Evolutionary conservation across 2,329 filamentous ascomycete species (phyloP).

Genomic region (Calonectria henricotiae): DNA sequence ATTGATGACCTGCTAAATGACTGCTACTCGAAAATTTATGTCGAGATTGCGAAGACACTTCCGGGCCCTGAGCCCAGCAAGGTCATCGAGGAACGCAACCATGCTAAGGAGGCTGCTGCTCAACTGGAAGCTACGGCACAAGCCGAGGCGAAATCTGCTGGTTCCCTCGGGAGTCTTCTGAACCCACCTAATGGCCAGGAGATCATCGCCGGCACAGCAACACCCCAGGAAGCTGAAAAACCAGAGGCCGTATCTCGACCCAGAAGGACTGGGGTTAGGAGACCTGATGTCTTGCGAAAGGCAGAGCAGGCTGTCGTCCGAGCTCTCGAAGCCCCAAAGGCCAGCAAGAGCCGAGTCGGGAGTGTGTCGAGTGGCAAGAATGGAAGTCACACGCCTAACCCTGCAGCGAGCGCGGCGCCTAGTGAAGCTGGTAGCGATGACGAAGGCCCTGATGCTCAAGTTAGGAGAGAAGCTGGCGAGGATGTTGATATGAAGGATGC

Average conservation of each 20-base stretch:
- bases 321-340: conserved; percentile 67
- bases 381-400: conserved; percentile 60
- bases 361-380: conserved; percentile 69
- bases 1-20: conserved; percentile 97
- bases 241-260: conserved; percentile 60
- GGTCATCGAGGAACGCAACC: conserved; percentile 65
- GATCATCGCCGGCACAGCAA: conserved; percentile 55
- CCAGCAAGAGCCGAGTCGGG: conserved; percentile 66
- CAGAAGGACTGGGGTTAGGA: conserved; percentile 65
- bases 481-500: conserved; percentile 64
- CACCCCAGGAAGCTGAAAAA: conserved; percentile 61
- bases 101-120: conserved; percentile 62
- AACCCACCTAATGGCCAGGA: conserved; percentile 63
- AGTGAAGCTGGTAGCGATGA: conserved; percentile 62
- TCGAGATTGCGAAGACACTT: conserved; percentile 75
- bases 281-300: conserved; percentile 74
- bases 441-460: conserved; percentile 61
- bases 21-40: conserved; percentile 85
- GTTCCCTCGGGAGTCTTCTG: conserved; percentile 62
- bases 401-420: conserved; percentile 55
- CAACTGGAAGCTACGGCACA: conserved; percentile 55
- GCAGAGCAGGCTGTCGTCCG: conserved; percentile 73
- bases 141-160: conserved; percentile 57
- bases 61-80: conserved; percentile 67
- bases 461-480: conserved; percentile 57